Evolutionary conservation across 371 early-diverging fungal species (phyloP), one percentile per base, ranked within the genome.

Genomic region (Rhizopus sp.): DNA sequence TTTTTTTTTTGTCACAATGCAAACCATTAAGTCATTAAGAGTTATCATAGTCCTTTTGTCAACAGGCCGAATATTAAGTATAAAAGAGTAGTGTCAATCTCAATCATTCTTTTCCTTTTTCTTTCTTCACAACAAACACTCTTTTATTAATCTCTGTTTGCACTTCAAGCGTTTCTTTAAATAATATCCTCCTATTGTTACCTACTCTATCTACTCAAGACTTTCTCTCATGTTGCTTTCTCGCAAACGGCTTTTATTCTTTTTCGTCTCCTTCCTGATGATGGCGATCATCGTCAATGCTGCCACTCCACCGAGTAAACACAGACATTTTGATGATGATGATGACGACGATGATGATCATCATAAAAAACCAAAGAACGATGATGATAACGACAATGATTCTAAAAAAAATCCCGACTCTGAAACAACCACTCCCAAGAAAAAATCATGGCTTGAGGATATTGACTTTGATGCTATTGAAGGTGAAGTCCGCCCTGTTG

Each of bases 401-500:
- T n/a, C 3, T 12, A 38, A n/a, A 1, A 46, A 4, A 16, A 2
- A 55, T 7, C 35, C 44, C 35, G 45, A 15, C 39, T 17, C 31
- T 2, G 54, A 63, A 16, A n/a, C 44, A 9, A 32, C 5, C 3
- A 59, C 63, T 17, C 67, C 63, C 0, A 42, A 34, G 5, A 48
- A 62, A 3, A 35, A 37, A 3, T 40, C 50, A 13, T 81, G 78
- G 64, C 73, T 84, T 30, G 80, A 81, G 0, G 82, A 81, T 12
- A 82, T 82, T 17, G 84, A 83, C 8, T 59, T 70, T 0, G 62
- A 72, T 9, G 8, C 31, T 15, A 64, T 77, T 8, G 63, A 63
- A 0, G 42, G 61, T 0, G 58, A 53, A n/a, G 46, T 75, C 10
- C 64, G 75, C 6, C 62, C 70, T 38, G 66, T 77, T 12, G 77